phyloP scores from a whole-genome alignment of 352 stramenopile species.

The Pythium dissimile region DNA sequence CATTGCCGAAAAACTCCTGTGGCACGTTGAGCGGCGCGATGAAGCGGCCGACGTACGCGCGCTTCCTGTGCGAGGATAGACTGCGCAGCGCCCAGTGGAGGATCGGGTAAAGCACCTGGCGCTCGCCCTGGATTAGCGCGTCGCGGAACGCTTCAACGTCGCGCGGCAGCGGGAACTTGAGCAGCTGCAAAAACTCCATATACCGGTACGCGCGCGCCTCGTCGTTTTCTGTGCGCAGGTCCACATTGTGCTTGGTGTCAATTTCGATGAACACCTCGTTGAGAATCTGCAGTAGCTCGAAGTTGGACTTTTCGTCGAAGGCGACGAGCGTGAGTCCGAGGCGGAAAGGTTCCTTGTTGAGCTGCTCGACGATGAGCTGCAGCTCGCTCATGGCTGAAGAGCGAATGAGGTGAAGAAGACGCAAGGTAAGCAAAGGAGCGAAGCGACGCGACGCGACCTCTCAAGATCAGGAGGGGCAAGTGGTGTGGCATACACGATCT shows the following conservation, averaged over 20 bases:
- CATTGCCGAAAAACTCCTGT: conserved; percentile 90
- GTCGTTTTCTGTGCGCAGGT: conserved; percentile 80
- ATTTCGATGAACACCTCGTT: conserved; percentile 92
- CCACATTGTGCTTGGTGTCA: conserved; percentile 80
- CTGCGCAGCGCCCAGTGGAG: conserved; percentile 91
- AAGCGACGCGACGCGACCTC: conserved; percentile 16
- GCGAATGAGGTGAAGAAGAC: not conserved
- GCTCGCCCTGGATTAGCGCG: conserved; percentile 77
- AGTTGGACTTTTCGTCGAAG: conserved; percentile 93
- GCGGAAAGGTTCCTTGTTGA: conserved; percentile 92
- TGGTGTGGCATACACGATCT: conserved; percentile 24
- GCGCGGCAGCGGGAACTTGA: conserved; percentile 90
- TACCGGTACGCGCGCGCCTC: conserved; percentile 80
- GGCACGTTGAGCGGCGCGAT: conserved; percentile 92
- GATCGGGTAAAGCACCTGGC: conserved; percentile 87
- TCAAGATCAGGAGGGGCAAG: conserved; percentile 12
- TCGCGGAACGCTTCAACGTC: conserved; percentile 75
- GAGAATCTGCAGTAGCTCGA: conserved; percentile 92
- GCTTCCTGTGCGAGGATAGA: conserved; percentile 87
- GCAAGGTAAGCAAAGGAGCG: not conserved
- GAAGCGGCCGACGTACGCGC: conserved; percentile 92
- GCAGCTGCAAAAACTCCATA: conserved; percentile 89
- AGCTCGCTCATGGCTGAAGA: conserved; percentile 87
- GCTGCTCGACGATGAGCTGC: conserved; percentile 90
- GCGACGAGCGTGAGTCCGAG: conserved; percentile 87